phyloP scores from a whole-genome alignment of 129 eudicot species.

The Flaveria sonorensis region DNA sequence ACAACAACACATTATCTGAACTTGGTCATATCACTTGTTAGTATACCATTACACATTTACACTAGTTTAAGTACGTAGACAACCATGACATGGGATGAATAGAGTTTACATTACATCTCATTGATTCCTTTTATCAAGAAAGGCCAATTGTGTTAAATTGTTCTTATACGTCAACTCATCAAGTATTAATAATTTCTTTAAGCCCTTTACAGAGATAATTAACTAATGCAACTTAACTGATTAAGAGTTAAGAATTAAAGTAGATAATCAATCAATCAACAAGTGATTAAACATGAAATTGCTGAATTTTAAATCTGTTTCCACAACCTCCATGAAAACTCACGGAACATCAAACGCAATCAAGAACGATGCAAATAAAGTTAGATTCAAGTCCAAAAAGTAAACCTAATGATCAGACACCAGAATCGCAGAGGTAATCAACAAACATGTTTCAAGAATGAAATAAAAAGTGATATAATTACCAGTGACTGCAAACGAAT shows the following conservation, averaged over 20 bases:
- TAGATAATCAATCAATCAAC: not conserved
- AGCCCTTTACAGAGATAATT: too few relatives aligned
- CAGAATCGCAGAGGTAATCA: not conserved
- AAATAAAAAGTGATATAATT: not conserved
- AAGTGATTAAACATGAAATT: not conserved
- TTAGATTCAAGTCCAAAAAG: not conserved
- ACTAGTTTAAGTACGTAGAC: not conserved
- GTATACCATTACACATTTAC: not conserved
- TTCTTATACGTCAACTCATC: too few relatives aligned
- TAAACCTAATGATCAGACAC: slow-evolving; percentile 1
- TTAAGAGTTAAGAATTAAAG: too few relatives aligned
- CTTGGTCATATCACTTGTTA: not conserved
- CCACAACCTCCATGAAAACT: not conserved
- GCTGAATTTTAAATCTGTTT: not conserved
- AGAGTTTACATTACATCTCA: not conserved
- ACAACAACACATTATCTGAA: not conserved
- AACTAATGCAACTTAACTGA: too few relatives aligned
- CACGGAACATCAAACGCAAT: not conserved
- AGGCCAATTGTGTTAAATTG: not conserved
- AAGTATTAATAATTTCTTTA: too few relatives aligned
- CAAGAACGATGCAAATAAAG: not conserved
- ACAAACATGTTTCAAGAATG: not conserved
- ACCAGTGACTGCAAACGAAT: slow-evolving; percentile 13
- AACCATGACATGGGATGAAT: not conserved
- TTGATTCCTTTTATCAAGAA: not conserved